Conservation (phyloP, 2,329 filamentous ascomycete species). For the Penicillium sp. region DNA sequence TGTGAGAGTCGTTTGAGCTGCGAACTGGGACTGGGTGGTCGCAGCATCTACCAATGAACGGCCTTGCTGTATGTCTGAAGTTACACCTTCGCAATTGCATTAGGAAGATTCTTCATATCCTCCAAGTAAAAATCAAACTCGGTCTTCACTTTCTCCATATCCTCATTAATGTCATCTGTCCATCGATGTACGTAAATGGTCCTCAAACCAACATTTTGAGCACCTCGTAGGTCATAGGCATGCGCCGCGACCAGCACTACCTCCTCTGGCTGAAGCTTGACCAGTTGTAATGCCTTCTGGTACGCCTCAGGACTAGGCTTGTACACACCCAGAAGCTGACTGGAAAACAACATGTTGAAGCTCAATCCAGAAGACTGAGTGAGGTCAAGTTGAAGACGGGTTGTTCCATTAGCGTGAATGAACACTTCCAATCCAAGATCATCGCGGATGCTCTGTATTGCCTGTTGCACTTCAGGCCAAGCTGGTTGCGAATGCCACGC, state of each 20-base stretch:
- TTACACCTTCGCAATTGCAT: slow-evolving; percentile 13
- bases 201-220: slow-evolving; percentile 56
- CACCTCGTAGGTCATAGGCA: slow-evolving; percentile 60
- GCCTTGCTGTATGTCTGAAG: not conserved
- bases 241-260: slow-evolving; percentile 62
- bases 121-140: slow-evolving; percentile 51
- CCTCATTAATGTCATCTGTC: slow-evolving; percentile 60
- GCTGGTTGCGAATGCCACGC: slow-evolving; percentile 59
- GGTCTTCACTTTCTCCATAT: slow-evolving; percentile 48
- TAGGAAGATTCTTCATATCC: slow-evolving; percentile 27
- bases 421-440: slow-evolving; percentile 51
- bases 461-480: slow-evolving; percentile 59
- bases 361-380: slow-evolving; percentile 53
- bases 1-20: too few species aligned
- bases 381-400: slow-evolving; percentile 61
- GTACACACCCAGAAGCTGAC: slow-evolving; percentile 56
- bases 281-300: slow-evolving; percentile 52
- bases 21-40: not conserved
- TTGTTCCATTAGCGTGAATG: slow-evolving; percentile 63
- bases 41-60: not conserved
- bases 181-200: slow-evolving; percentile 60
- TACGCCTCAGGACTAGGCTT: slow-evolving; percentile 59
- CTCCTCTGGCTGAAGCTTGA: slow-evolving; percentile 55
- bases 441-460: slow-evolving; percentile 49
- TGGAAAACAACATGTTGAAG: slow-evolving; percentile 62